A percentile compares a stretch with the other conserved stretches of the same genome.
These are phyloP conservation scores for Coemansia umbellata DNA, from an alignment of 192 early-diverging fungal species.

Conservation along the genomic window DNA sequence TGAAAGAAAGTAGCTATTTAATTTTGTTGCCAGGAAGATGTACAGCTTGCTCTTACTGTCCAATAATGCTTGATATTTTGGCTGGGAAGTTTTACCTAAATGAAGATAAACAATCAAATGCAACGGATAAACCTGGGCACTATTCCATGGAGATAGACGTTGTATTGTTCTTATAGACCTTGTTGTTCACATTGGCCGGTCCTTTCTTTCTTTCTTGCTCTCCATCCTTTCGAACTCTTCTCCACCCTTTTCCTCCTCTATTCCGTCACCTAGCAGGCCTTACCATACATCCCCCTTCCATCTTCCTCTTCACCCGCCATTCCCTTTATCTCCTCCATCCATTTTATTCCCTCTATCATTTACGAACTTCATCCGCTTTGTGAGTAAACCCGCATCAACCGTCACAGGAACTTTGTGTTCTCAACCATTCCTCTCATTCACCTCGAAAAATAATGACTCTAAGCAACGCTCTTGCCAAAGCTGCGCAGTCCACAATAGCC, in stretches of 20 bases:
- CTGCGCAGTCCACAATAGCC: too few relatives aligned
- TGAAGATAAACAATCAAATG: too few relatives aligned
- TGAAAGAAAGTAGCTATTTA: too few relatives aligned
- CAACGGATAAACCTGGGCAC: slow-evolving; percentile 1
- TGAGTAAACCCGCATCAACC: not conserved
- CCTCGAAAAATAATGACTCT: not conserved
- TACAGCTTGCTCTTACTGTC: too few relatives aligned
- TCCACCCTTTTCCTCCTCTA: not conserved
- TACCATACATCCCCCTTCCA: not conserved
- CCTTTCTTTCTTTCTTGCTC: not conserved
- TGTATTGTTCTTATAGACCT: too few relatives aligned
- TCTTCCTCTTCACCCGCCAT: not conserved
- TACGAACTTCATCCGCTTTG: not conserved
- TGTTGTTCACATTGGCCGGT: not conserved
- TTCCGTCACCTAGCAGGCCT: too few relatives aligned
- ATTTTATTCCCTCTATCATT: not conserved
- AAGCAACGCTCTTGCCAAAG: not conserved
- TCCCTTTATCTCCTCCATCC: slow-evolving; percentile 1
- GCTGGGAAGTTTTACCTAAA: too few relatives aligned
- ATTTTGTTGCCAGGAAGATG: too few relatives aligned
- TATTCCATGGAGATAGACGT: too few relatives aligned
- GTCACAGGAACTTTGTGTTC: not conserved
- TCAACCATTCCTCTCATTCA: not conserved
- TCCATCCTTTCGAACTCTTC: not conserved
- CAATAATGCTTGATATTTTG: too few relatives aligned